These are phyloP conservation scores for Calonectria leucothoes DNA, from an alignment of 2,329 filamentous ascomycete species.

Conservation along the genomic window DNA sequence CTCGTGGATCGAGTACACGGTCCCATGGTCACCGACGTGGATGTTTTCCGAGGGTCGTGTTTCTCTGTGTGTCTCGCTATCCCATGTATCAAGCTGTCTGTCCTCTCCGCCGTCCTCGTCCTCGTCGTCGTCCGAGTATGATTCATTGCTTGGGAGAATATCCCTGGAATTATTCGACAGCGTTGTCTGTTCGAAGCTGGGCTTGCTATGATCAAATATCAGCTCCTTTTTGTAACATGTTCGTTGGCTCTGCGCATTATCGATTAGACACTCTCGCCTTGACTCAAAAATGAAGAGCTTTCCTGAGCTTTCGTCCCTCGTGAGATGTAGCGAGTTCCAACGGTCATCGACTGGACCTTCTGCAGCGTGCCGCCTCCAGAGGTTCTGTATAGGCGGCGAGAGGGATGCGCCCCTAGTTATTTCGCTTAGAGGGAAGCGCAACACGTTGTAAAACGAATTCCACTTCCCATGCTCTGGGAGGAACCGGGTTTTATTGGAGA, in stretches of 20 bases:
- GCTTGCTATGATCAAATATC: slow-evolving; percentile 48
- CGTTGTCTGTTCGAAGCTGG: background rate
- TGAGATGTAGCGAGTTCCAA: slow-evolving; percentile 75
- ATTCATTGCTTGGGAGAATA: background rate
- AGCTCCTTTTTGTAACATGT: slow-evolving; percentile 74
- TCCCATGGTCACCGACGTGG: slow-evolving; percentile 61
- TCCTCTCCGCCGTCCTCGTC: background rate
- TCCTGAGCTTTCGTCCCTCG: slow-evolving; percentile 69
- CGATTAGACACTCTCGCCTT: slow-evolving; percentile 72
- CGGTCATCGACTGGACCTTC: slow-evolving; percentile 81
- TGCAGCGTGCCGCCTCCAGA: slow-evolving; percentile 74
- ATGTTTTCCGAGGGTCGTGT: slow-evolving; percentile 36
- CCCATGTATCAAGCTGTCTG: slow-evolving; percentile 38
- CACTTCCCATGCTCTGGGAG: slow-evolving; percentile 73
- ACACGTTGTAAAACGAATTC: slow-evolving; percentile 76
- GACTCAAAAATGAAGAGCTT: slow-evolving; percentile 73
- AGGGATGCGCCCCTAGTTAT: slow-evolving; percentile 50
- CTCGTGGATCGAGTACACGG: slow-evolving; percentile 62
- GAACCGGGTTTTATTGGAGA: slow-evolving; percentile 74
- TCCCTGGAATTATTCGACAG: slow-evolving; percentile 20
- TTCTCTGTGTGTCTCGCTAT: slow-evolving; percentile 48
- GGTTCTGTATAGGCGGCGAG: slow-evolving; percentile 52
- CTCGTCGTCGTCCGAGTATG: background rate
- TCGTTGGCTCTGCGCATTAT: slow-evolving; percentile 67
- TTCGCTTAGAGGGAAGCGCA: slow-evolving; percentile 68